Conservation (phyloP, 106 monocot species). For the Posidonia australis region DNA sequence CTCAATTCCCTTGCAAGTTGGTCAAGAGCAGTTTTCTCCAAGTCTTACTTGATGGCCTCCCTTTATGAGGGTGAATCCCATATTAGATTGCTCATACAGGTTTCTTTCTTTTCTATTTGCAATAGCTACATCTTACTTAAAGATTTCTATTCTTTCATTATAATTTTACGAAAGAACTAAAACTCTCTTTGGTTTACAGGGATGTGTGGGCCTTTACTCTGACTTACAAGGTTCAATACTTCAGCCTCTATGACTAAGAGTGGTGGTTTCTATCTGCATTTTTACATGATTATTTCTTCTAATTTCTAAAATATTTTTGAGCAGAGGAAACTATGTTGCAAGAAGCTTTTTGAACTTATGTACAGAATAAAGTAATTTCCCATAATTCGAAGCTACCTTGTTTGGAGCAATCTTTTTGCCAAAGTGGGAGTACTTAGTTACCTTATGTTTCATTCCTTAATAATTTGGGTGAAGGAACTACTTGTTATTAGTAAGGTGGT, state of each 20-base stretch:
- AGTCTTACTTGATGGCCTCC: conserved; percentile 97
- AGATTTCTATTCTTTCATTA: too few relatives aligned
- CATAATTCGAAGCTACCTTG: too few relatives aligned
- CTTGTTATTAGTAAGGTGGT: too few relatives aligned
- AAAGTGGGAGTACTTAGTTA: too few relatives aligned
- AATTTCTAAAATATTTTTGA: too few relatives aligned
- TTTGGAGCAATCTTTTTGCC: too few relatives aligned
- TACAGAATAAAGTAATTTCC: background rate
- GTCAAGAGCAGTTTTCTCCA: conserved; percentile 97
- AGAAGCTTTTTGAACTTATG: background rate
- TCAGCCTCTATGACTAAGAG: conserved; percentile 92
- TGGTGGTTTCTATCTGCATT: conserved; percentile 10
- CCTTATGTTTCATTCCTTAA: too few relatives aligned
- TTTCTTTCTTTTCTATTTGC: conserved; percentile 13
- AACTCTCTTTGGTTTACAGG: conserved; percentile 26
- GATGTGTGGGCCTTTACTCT: conserved; percentile 97
- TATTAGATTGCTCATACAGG: conserved; percentile 99
- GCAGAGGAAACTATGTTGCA: too few relatives aligned
- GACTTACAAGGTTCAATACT: conserved; percentile 80
- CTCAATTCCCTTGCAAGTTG: conserved; percentile 64
- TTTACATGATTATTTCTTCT: too few relatives aligned
- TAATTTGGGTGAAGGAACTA: too few relatives aligned
- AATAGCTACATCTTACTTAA: too few relatives aligned
- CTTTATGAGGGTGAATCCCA: conserved; percentile 99
- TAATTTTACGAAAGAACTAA: too few relatives aligned